Evolutionary conservation across 306 rosid species (phyloP).

Genomic region (Begonia peltatifolia): DNA sequence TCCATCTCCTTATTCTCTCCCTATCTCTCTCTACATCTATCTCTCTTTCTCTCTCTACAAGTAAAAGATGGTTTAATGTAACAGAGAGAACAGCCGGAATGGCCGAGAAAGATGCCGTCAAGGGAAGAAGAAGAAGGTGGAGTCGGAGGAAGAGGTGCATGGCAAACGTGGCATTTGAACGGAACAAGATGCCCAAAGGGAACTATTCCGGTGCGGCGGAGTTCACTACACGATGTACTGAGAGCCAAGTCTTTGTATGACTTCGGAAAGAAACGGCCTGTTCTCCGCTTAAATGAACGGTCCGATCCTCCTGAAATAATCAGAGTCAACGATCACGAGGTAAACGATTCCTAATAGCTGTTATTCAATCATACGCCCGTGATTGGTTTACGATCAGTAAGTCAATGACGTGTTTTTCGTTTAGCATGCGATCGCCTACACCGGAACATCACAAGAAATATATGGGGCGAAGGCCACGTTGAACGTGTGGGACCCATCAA

Average conservation of each 20-base stretch:
- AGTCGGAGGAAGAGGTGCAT: conserved; percentile 9
- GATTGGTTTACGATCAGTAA: too few relatives aligned
- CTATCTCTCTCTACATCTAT: background rate
- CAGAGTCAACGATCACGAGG: conserved; percentile 83
- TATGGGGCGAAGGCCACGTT: conserved; percentile 86
- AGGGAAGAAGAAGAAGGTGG: conserved; percentile 14
- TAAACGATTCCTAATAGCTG: conserved; percentile 1
- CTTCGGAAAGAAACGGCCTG: conserved; percentile 58
- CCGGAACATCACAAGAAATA: conserved; percentile 46
- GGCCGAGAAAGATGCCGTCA: conserved; percentile 23
- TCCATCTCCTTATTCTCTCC: background rate
- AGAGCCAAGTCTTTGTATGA: conserved; percentile 72
- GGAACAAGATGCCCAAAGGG: conserved; percentile 76
- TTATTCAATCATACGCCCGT: too few relatives aligned
- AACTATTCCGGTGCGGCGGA: conserved; percentile 69
- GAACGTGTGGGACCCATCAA: conserved; percentile 84
- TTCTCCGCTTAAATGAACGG: background rate
- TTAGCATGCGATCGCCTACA: conserved; percentile 85
- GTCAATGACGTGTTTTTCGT: background rate
- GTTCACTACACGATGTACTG: conserved; percentile 41
- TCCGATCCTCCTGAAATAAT: conserved; percentile 5
- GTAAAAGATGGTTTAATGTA: background rate
- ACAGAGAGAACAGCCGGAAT: conserved; percentile 45
- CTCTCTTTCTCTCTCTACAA: background rate
- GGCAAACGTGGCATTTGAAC: conserved; percentile 80